Evolutionary conservation across 208 protist genomes (phyloP), one percentile per base, ranked within the genome.

Genomic region (Leishmania guyanensis): DNA sequence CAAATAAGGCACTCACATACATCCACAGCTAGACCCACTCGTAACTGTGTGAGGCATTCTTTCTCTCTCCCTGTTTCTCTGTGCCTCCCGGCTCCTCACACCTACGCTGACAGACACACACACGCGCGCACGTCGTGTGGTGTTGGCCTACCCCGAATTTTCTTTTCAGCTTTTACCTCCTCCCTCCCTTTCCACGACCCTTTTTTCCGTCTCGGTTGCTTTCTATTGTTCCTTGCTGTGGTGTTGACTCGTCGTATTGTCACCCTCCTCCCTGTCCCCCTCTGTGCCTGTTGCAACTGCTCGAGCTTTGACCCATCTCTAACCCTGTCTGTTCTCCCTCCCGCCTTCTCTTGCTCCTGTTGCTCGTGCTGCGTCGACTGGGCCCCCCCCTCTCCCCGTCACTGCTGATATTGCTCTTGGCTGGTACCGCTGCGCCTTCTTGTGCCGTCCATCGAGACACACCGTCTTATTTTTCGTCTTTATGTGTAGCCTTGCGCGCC

Each of bases 51-150:
- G 20, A 64, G 58, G 58, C 20, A 65, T 65, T 5, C 60, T 82
- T 85, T 65, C 39, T 70, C 65, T 33, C 36, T 48, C 65, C 46
- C 16, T 17, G 64, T 77, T 43, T 81, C 54, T 84, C 53, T 64
- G 64, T 1, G 20, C 14, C 46, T n/a, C 43, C 33, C 17, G 10
- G 6, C 16, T 20, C 26, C 3, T 56, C 14, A 33, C 29, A 3
- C 39, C 29, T 9, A 53, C 56, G n/a, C 58, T 33, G 26, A 64
- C 58, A 33, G 26, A 33, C 58, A n/a, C 58, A 64, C 58, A n/a
- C 58, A 1, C n/a, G 12, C 62, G 29, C 29, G 29, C 62, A 22
- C 26, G 29, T 14, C 29, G 62, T 39, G 6, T 68, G 33, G 12
- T 82, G 46, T 43, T 68, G 3, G 26, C 20, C 3, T 12, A 16